Conservation (phyloP, 2,329 filamentous ascomycete genomes). For the Apiospora sp. region DNA sequence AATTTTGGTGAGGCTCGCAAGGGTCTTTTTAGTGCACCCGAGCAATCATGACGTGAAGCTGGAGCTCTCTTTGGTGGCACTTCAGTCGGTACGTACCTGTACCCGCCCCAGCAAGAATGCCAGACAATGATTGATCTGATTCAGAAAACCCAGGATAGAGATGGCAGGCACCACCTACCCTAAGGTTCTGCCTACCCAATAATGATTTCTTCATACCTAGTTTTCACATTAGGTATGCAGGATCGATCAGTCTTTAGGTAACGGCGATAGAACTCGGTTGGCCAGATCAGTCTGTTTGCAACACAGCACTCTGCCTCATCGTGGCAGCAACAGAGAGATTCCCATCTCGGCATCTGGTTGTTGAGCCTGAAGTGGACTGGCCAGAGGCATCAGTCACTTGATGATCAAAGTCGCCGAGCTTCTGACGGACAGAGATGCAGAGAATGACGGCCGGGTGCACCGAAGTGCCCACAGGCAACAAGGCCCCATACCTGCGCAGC, state of each 20-base stretch:
- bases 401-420: neutral
- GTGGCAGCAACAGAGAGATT: too few species aligned
- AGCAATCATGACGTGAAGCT: slow-evolving; percentile 18
- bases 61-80: neutral
- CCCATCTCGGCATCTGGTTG: neutral
- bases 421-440: neutral
- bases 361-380: neutral
- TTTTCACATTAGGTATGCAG: neutral
- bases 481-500: neutral
- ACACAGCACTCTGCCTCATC: neutral
- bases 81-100: neutral
- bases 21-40: slow-evolving; percentile 10
- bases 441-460: neutral
- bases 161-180: too few species aligned
- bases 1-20: slow-evolving; percentile 17
- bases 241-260: neutral
- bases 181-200: too few species aligned
- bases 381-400: neutral
- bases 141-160: neutral
- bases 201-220: neutral
- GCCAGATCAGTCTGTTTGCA: neutral
- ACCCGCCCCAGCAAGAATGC: neutral
- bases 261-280: neutral
- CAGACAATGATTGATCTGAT: neutral
- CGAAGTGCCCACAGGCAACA: neutral